Evolutionary conservation across 2,329 filamentous ascomycete genomes (phyloP).

Genomic region (Setomelanomma holmii): DNA sequence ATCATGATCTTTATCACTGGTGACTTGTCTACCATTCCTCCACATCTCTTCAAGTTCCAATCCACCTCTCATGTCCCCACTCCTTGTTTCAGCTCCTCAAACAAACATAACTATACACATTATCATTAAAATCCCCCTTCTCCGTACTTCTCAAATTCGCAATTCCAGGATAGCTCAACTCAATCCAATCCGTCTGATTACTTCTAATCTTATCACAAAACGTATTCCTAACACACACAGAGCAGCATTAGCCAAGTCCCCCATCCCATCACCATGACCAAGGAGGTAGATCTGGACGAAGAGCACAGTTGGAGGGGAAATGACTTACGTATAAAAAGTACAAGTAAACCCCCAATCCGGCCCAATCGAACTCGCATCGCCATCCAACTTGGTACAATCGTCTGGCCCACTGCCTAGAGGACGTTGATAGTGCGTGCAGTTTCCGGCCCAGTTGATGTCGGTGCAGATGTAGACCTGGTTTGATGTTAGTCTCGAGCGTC

Average conservation of each 20-base stretch:
- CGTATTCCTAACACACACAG: slow-evolving; percentile 15
- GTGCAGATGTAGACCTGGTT: slow-evolving; percentile 36
- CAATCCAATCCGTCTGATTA: slow-evolving; percentile 16
- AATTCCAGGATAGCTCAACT: slow-evolving; percentile 19
- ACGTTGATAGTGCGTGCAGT: slow-evolving; percentile 18
- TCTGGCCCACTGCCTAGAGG: slow-evolving; percentile 19
- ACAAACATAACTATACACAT: slow-evolving; percentile 19
- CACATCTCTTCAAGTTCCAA: too few species aligned
- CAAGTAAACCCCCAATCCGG: slow-evolving; percentile 34
- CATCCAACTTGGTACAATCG: slow-evolving; percentile 26
- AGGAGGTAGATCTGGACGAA: background rate
- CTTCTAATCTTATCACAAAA: slow-evolving; percentile 15
- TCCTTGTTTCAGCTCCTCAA: slow-evolving; percentile 1
- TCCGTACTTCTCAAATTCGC: slow-evolving; percentile 21
- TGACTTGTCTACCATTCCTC: too few species aligned
- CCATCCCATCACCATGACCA: background rate
- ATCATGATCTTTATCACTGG: background rate
- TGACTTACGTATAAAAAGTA: slow-evolving; percentile 36
- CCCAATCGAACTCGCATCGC: slow-evolving; percentile 22
- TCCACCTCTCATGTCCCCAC: background rate
- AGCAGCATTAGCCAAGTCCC: background rate
- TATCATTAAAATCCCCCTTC: slow-evolving; percentile 29
- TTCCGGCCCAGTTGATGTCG: slow-evolving; percentile 29
- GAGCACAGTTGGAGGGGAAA: background rate
- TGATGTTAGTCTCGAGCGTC: background rate